Evolutionary conservation across 2,329 filamentous ascomycete species (phyloP).

Genomic region (Coniochaeta hoffmannii): DNA sequence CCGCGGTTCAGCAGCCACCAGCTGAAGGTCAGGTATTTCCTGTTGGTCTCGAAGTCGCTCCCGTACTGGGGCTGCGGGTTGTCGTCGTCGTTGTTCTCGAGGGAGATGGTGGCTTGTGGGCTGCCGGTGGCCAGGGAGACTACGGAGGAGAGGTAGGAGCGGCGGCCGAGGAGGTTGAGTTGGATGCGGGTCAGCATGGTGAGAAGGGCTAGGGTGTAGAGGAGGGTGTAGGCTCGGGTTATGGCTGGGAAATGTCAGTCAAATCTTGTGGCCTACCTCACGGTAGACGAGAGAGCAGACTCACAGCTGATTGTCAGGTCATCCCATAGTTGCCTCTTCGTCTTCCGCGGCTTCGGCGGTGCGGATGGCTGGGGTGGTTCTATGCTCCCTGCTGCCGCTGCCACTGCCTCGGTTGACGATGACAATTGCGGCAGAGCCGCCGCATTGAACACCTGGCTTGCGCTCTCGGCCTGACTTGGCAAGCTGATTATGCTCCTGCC

Average conservation of each 20-base stretch:
- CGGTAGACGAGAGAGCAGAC: slow-evolving; percentile 21
- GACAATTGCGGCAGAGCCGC: slow-evolving; percentile 11
- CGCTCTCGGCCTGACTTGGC: slow-evolving; percentile 63
- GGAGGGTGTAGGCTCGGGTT: slow-evolving; percentile 80
- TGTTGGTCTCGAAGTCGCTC: slow-evolving; percentile 93
- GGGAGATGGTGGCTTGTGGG: slow-evolving; percentile 68
- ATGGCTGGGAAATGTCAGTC: slow-evolving; percentile 52
- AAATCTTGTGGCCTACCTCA: not conserved
- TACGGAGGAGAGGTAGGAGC: slow-evolving; percentile 93
- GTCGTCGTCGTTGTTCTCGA: slow-evolving; percentile 92
- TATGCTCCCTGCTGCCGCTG: slow-evolving; percentile 13
- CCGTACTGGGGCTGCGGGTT: slow-evolving; percentile 77
- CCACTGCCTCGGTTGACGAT: slow-evolving; percentile 43
- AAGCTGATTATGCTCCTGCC: slow-evolving; percentile 67
- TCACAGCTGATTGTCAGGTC: slow-evolving; percentile 92
- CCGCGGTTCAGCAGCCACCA: slow-evolving; percentile 96
- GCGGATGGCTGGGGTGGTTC: slow-evolving; percentile 25
- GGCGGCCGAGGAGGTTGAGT: slow-evolving; percentile 89
- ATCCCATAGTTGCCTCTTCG: slow-evolving; percentile 92
- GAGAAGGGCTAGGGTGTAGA: slow-evolving; percentile 85
- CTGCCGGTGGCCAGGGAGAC: slow-evolving; percentile 78
- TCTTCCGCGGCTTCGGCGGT: slow-evolving; percentile 54
- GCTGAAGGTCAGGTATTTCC: slow-evolving; percentile 90
- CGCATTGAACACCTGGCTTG: slow-evolving; percentile 60
- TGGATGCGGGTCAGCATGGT: slow-evolving; percentile 91